Evolutionary conservation across 371 early-diverging fungal genomes (phyloP), one percentile per base, ranked within the genome.

Genomic region (Amoeboaphelidium protococcarum): DNA sequence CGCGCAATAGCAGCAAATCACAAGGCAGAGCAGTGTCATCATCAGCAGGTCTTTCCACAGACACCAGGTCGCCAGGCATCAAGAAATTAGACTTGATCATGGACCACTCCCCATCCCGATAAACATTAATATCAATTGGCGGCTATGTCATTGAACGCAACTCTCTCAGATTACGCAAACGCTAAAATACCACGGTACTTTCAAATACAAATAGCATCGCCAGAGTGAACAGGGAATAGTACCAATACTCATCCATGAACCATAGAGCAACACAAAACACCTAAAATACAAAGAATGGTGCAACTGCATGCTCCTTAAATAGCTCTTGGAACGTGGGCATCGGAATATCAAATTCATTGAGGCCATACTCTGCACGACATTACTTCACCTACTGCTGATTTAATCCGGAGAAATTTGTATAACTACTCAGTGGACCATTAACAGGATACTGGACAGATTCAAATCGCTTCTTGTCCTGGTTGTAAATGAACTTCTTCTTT

Each of bases 201-300:
- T 99, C 99, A 61, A 98, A 97, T 4, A 85, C 78, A 47, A 98
- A 72, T 52, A 97, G 66, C 95, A 98, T 97, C 40, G 82, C 59
- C 47, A 98, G 68, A 0, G 98, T 96, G 54, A 99, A 97, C 41
- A 98, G 66, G 23, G 97, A 88, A 63, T 98, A 96, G 66, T 97
- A 96, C 91, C 98, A 91, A 71, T 95, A 95, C 61, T 98, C 97
- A 62, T 99, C 99, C 58, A 98, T 66, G 58, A 88, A 87, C 98
- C 98, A 98, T 44, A 99, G 71, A 3, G 82, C 82, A 25, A 96
- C 98, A 66, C 97, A 95, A 55, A 99, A 98, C 23, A 99, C 68
- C 59, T 98, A 98, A 60, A 99, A 99, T 24, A 98, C 88, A 66
- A 99, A 99, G 67, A 99, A 96, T 21, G 99, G 99, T 3, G 95